Base-by-base conservation (phyloP, 2,329 filamentous ascomycete species). In the Verticillium alfalfae region DNA sequence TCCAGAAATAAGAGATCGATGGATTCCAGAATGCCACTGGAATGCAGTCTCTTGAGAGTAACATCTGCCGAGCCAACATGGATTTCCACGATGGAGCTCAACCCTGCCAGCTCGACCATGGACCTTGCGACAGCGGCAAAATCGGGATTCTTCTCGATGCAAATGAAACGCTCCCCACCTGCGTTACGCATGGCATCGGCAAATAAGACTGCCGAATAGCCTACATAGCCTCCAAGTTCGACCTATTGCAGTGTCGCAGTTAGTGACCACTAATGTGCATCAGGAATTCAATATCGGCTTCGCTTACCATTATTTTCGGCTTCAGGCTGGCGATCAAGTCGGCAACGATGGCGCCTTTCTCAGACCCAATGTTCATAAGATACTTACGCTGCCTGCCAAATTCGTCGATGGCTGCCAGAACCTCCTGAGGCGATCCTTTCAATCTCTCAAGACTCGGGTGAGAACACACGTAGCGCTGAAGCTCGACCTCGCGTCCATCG, bases 121-220 rank as follows among this genome's bases (percentile, higher is more conserved):
- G 84, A 84, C 57, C 80, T 79, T 60, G 90, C 88, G 10, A 93
- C 84, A 5, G 86, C 87, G 0, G 85, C 90, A 68, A 92, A 94
- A 65, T 89, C 87, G 1, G 90, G 86, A 67, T 89, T 91, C 68
- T 85, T 79, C 71, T 95, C 92, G 5, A 95, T 77, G 67, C 87
- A 90, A 71, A 84, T 88, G 75, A 92, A 93, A 31, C 79, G 77
- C 66, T 82, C 79, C 3, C 89, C 89, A 12, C 88, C 89, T 3
- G 82, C 82, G 58, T 82, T 79, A 62, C 84, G 83, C 16, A 91
- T 77, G 0, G 88, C 87, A 39, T 86, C 81, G 55, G 85, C 89
- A 69, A 93, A 94, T 1, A 92, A 79, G 63, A 95, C 86, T 63
- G 88, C 88, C 0, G 91, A 94, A 78, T 95, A 95, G 52, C 91